Evolutionary conservation across 371 early-diverging fungal genomes (phyloP).

Genomic region (Mucor piriformis): DNA sequence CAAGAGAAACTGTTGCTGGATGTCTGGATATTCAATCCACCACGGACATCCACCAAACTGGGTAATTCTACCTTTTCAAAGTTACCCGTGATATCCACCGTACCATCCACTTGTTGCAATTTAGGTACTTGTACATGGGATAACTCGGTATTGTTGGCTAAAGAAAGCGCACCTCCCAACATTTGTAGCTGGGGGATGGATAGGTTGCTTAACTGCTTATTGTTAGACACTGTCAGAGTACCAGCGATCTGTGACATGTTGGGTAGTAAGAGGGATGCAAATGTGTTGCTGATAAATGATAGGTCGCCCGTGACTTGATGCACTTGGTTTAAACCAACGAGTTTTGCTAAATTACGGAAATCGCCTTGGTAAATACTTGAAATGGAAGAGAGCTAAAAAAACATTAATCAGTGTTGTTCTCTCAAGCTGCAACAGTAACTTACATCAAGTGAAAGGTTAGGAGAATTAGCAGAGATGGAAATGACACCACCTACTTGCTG

Average conservation of each 20-base stretch:
- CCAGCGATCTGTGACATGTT: slow-evolving; percentile 42
- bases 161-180: slow-evolving; percentile 55
- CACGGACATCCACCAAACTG: slow-evolving; percentile 42
- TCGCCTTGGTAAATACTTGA: slow-evolving; percentile 36
- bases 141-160: slow-evolving; percentile 50
- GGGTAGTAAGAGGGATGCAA: slow-evolving; percentile 33
- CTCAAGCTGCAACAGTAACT: too few species aligned
- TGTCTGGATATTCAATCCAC: slow-evolving; percentile 49
- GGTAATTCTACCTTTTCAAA: slow-evolving; percentile 50
- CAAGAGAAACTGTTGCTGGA: slow-evolving; percentile 39
- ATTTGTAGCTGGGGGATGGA: slow-evolving; percentile 43
- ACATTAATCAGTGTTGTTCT: too few species aligned
- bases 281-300: slow-evolving; percentile 50
- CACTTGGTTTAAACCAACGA: slow-evolving; percentile 37
- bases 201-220: slow-evolving; percentile 41
- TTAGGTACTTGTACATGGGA: slow-evolving; percentile 36
- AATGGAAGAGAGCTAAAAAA: slow-evolving; percentile 33
- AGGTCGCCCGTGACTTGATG: slow-evolving; percentile 44
- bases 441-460: slow-evolving; percentile 35
- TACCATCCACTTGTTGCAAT: slow-evolving; percentile 53
- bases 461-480: slow-evolving; percentile 51
- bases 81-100: slow-evolving; percentile 51
- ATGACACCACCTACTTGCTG: slow-evolving; percentile 34
- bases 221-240: slow-evolving; percentile 52
- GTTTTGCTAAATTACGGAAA: slow-evolving; percentile 42